Base-by-base conservation (phyloP, 305 asterid genomes). In the Solanum aculeatissimum region DNA sequence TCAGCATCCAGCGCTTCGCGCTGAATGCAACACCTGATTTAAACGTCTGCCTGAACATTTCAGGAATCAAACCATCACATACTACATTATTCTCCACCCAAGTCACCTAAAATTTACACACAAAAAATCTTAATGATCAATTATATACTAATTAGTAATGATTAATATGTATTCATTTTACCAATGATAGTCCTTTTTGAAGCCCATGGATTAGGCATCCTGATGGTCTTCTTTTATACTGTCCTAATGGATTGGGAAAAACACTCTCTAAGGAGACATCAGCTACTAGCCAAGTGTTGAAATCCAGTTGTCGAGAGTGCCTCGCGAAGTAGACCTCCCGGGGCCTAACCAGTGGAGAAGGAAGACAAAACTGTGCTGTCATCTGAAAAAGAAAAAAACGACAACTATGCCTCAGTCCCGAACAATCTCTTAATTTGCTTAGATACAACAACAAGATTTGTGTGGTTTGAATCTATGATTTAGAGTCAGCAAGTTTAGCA, bases 61-160 rank as follows among this genome's bases (percentile, higher is more conserved):
- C 10, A 1, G 85, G 89, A 47, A 45, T 77, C 58, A 9, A 65
- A 38, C 66, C 72, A 45, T 85, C 43, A 72, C 77, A 38, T 15
- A 86, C 88, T 27, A 84, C 85, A 88, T 81, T 90, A 72, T 91
- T 89, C 86, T 91, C 96, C 88, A 93, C 92, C 93, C 94, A 91
- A 54, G 92, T 93, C 21, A 93, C 93, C 93, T 91, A 77, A 45
- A 45, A 29, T 62, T 38, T 49, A 2, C 69, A 57, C 79, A 63
- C 38, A 29, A 11, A 11, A 23, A 32, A 82, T 14, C 32, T 47
- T 14, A 5, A 55, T 9, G 0, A 42, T 62, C 8, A 19, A 21
- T 15, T 40, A 23, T 3, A 4, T 2, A 27, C 10, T 25, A 51
- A 25, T 32, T 9, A 53, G 12, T 40, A 0, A 70, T 70, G 53